Base-by-base conservation (phyloP, 164 flowering plant genomes). In the Aristolochia fimbriata region DNA sequence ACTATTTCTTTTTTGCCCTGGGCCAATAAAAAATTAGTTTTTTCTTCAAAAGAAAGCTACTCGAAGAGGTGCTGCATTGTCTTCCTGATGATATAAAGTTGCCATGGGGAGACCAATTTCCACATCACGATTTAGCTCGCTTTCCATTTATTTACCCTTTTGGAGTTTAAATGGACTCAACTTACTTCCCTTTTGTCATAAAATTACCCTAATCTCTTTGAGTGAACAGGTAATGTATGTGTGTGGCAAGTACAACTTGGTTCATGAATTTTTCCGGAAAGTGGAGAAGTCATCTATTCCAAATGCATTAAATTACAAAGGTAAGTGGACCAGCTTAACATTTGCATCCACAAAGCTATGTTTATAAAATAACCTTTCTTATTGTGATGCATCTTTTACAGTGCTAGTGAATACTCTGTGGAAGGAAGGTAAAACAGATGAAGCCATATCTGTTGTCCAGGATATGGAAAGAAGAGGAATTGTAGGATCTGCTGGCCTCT, bases 391-490 rank as follows among this genome's bases (percentile, higher is more conserved):
- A 33, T 64, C 65, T 21, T 59, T 10, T 78, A 22, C 83, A 92
- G 98, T 89, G 71, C 80, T 92, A 66, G 83, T 92, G 22, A 89
- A 89, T 72, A 78, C 96, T 20, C 76, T 85, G 17, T 84, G 91
- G 91, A 78, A 66, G 68, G 95, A 92, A 80, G 96, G 95, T 41
- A 92, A 83, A 75, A 68, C 70, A 24, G 83, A 86, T 54, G 91
- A 89, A 70, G 98, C 98, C 67, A 69, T 87, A 46, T 47, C 63
- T 46, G 82, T 73, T 57, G 91, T 92, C 55, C 66, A 77, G 62
- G 83, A 81, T 25, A 92, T 92, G 98, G 96, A 92, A 78, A 78
- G 78, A 57, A 78, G 89, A 58, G 98, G 98, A 63, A 74, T 92
- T 56, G 86, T 92, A 51, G 96, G 96, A 61, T 80, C 95, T 52